A percentile compares a stretch with the other conserved stretches of the same genome.
Evolutionary conservation across 148 eudicot genomes (phyloP).

Genomic region (Persicaria tinctoria): DNA sequence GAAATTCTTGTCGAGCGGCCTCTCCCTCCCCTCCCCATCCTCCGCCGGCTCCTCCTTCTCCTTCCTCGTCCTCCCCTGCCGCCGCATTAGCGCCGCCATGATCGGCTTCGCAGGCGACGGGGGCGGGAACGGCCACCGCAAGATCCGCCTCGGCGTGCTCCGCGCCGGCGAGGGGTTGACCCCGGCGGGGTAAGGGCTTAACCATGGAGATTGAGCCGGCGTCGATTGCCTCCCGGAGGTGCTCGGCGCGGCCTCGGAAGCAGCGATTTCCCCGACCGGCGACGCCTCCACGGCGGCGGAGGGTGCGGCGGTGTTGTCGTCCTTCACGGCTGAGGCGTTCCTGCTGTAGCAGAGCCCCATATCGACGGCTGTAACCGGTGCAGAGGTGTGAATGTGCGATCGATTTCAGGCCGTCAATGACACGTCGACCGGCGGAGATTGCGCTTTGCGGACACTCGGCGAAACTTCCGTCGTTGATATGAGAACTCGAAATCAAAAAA

Average conservation of each 20-base stretch:
- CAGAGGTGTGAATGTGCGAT: background rate
- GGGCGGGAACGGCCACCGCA: constrained; percentile 93
- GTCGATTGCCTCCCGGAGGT: constrained; percentile 17
- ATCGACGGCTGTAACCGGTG: background rate
- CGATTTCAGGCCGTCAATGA: background rate
- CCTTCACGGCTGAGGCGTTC: constrained; percentile 15
- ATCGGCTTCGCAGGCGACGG: constrained; percentile 99
- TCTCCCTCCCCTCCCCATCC: constrained; percentile 25
- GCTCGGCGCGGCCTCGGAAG: constrained; percentile 15
- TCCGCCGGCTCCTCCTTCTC: constrained; percentile 31
- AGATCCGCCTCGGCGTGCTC: constrained; percentile 46
- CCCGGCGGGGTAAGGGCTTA: constrained; percentile 47
- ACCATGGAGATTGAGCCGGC: constrained; percentile 19
- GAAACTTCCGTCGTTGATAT: constrained; percentile 4
- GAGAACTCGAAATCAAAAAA: background rate
- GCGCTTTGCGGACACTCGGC: background rate
- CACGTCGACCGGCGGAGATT: background rate
- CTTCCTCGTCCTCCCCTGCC: constrained; percentile 28
- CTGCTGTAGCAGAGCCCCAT: constrained; percentile 19
- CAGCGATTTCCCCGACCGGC: background rate
- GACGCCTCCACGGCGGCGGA: background rate
- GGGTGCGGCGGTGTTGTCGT: constrained; percentile 9
- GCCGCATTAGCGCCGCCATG: constrained; percentile 59
- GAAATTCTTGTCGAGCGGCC: constrained; percentile 65
- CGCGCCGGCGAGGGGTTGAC: constrained; percentile 74